phyloP scores from a whole-genome alignment of 2,329 filamentous ascomycete species.

The Aspergillus terreus region DNA sequence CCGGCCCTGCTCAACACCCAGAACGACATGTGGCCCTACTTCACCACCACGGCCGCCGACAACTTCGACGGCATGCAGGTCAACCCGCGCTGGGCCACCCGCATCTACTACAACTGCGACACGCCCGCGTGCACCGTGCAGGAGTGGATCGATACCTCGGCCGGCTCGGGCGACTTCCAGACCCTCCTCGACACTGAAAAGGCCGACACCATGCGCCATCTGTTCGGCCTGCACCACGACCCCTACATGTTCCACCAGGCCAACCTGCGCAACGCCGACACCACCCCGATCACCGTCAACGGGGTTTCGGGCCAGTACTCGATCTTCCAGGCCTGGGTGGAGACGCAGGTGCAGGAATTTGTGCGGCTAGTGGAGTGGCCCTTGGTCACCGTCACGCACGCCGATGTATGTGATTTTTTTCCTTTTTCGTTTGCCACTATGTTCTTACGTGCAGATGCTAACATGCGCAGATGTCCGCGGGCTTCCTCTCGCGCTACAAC shows the following conservation, averaged over 20 bases:
- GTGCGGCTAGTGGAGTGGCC: slow-evolving; percentile 53
- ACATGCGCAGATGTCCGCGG: slow-evolving; percentile 36
- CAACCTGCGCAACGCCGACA: slow-evolving; percentile 53
- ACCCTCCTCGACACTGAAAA: slow-evolving; percentile 51
- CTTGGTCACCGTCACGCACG: slow-evolving; percentile 53
- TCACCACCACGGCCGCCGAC: slow-evolving; percentile 49
- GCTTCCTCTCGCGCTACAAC: slow-evolving; percentile 52
- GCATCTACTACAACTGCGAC: slow-evolving; percentile 64
- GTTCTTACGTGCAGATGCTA: not conserved
- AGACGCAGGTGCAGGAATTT: slow-evolving; percentile 53
- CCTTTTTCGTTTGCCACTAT: not conserved
- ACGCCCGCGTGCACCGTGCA: slow-evolving; percentile 53
- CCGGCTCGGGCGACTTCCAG: slow-evolving; percentile 51
- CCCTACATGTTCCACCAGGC: slow-evolving; percentile 64
- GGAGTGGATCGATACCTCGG: slow-evolving; percentile 60
- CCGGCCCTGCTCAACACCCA: slow-evolving; percentile 50
- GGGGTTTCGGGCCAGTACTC: slow-evolving; percentile 46
- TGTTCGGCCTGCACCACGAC: slow-evolving; percentile 55
- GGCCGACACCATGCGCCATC: slow-evolving; percentile 53
- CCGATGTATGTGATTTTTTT: slow-evolving; percentile 40
- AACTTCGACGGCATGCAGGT: slow-evolving; percentile 56
- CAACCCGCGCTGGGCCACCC: slow-evolving; percentile 58
- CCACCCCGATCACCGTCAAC: slow-evolving; percentile 47
- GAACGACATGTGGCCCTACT: slow-evolving; percentile 55
- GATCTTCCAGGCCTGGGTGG: slow-evolving; percentile 56